Percentiles rank a stretch among this genome's conserved stretches.
Conservation (phyloP, 1,284 basidiomycete species). For the Melampsora abietis-canadensis region DNA sequence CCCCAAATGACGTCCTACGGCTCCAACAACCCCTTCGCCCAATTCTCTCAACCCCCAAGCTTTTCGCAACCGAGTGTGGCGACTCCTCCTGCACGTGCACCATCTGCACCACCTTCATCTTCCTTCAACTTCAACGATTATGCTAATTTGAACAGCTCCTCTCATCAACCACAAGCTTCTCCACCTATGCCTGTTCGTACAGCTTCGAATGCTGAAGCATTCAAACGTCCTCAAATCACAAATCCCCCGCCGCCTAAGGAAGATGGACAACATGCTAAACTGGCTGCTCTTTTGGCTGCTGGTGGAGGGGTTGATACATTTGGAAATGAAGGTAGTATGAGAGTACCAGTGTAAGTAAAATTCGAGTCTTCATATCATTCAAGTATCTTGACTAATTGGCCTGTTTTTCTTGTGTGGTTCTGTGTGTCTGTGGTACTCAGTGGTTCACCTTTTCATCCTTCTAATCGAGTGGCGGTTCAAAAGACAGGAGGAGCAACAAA, state of each 20-base stretch:
- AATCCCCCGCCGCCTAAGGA: constrained; percentile 52
- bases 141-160: constrained; percentile 48
- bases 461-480: constrained; percentile 29
- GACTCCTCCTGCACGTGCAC: constrained; percentile 24
- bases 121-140: constrained; percentile 49
- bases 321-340: constrained; percentile 75
- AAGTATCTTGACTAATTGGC: not conserved
- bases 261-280: constrained; percentile 69
- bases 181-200: constrained; percentile 51
- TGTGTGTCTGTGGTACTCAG: not conserved
- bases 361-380: not conserved
- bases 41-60: constrained; percentile 46
- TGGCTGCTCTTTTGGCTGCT: constrained; percentile 71
- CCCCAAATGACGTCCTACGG: constrained; percentile 65
- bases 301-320: constrained; percentile 85
- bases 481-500: constrained; percentile 27
- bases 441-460: constrained; percentile 43
- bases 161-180: constrained; percentile 44
- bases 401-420: not conserved
- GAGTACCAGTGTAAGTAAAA: constrained; percentile 54
- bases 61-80: constrained; percentile 28
- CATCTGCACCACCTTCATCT: constrained; percentile 53
- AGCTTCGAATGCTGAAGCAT: constrained; percentile 50
- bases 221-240: constrained; percentile 42
- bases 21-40: constrained; percentile 89